Conservation (phyloP, 2,329 filamentous ascomycete species). For the Diaporthe citri region DNA sequence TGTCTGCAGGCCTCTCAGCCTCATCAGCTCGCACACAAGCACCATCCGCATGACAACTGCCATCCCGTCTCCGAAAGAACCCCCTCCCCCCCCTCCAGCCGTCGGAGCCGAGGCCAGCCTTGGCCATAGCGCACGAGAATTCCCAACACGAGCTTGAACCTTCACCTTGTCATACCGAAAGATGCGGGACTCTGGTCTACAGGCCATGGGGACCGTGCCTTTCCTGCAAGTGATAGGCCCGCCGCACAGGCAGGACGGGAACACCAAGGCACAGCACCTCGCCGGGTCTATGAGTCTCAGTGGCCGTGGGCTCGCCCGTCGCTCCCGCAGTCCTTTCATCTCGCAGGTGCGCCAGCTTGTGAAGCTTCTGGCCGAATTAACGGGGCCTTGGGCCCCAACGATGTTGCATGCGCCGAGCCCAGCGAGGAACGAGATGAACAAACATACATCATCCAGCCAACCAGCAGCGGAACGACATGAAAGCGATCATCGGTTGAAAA, state of each 20-base stretch:
- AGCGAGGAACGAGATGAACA: not conserved
- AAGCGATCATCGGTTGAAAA: not conserved
- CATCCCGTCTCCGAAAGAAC: not conserved
- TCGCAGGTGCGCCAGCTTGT: not conserved
- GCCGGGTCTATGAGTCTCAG: not conserved
- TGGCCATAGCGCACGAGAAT: not conserved
- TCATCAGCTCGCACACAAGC: not conserved
- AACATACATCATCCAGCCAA: not conserved
- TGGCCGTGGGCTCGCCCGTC: not conserved
- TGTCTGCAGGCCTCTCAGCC: not conserved
- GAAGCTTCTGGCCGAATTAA: not conserved
- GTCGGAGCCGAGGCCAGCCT: not conserved
- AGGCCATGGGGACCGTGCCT: not conserved
- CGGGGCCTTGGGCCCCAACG: not conserved
- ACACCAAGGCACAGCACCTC: conserved; percentile 8
- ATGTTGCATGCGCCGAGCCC: conserved; percentile 1
- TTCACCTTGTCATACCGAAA: conserved; percentile 15
- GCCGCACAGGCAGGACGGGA: conserved; percentile 7
- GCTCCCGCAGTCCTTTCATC: conserved; percentile 11
- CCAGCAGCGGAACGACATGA: not conserved
- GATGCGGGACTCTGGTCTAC: not conserved
- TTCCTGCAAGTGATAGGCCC: conserved; percentile 19
- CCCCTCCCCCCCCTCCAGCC: not conserved
- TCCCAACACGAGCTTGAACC: conserved; percentile 8
- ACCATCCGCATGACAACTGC: not conserved